Percentiles rank a stretch among this genome's conserved stretches.
phyloP scores from a whole-genome alignment of 371 early-diverging fungal species.

The Nematocida parisii region DNA sequence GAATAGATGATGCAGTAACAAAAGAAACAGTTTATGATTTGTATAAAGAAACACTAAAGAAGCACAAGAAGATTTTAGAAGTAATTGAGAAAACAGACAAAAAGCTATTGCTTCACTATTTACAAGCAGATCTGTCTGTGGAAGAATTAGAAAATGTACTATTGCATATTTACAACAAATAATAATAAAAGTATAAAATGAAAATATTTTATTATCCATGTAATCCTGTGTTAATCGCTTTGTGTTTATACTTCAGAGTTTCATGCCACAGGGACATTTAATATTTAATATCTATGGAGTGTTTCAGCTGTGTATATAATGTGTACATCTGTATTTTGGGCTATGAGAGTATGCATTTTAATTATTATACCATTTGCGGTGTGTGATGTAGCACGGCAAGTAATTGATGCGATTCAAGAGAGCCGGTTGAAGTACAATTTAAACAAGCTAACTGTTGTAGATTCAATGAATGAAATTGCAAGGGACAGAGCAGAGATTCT shows the following conservation, averaged over 20 bases:
- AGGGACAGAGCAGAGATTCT: constrained; percentile 62
- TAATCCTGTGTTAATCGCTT: constrained; percentile 54
- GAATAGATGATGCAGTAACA: background rate
- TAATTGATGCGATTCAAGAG: constrained; percentile 64
- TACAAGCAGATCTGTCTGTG: constrained; percentile 6
- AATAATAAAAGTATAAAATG: background rate
- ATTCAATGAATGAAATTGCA: constrained; percentile 53
- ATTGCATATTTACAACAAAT: constrained; percentile 46
- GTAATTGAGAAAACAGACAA: constrained; percentile 24
- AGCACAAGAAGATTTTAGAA: background rate
- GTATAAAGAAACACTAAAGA: constrained; percentile 1
- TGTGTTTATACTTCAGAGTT: constrained; percentile 50
- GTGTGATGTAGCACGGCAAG: constrained; percentile 23
- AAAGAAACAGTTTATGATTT: constrained; percentile 2
- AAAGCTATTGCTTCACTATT: background rate
- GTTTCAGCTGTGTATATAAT: constrained; percentile 45
- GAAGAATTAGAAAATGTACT: constrained; percentile 62
- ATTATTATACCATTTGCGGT: constrained; percentile 3
- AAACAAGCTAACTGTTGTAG: constrained; percentile 28
- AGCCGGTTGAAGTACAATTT: constrained; percentile 59
- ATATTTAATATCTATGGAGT: constrained; percentile 22
- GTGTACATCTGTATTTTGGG: background rate
- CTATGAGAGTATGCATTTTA: constrained; percentile 25
- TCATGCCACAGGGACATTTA: constrained; percentile 63
- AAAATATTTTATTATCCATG: constrained; percentile 25